Evolutionary conservation across 345 rosid species (phyloP), one percentile per base, ranked within the genome.

Genomic region (Gossypium thurberi): DNA sequence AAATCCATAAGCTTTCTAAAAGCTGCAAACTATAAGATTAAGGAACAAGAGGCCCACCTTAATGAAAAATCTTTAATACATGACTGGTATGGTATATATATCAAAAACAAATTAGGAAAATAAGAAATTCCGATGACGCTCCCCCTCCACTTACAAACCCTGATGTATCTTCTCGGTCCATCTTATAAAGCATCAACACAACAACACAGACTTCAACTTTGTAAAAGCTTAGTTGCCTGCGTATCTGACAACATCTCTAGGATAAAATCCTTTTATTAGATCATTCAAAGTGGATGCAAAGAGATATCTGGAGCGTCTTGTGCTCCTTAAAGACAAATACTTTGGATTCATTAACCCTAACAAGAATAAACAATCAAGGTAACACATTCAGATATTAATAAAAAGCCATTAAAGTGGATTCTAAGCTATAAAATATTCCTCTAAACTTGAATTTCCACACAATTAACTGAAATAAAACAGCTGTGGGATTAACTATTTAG

Each of bases 111-210:
- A 79, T 71, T 73, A 74, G 75, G 74, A 52, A 42, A 50, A 56
- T 17, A 59, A 70, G 66, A 71, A 28, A n/a, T 62, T 71, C 75
- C 44, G 78, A 70, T 12, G 78, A 69, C 48, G 73, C 72, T 70
- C 82, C 78, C 75, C 97, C 97, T 75, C 93, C 91, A 71, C 97
- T 94, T 65, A 94, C 94, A 82, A 90, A 92, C 63, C 98, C 98
- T 18, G 94, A 90, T 26, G 91, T 92, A 74, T 92, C 98, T 55
- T 86, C 84, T 65, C 98, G 82, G 84, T 90, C 98, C 94, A 92
- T 94, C 80, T 83, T 78, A 40, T 56, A 17, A 65, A 70, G 57
- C 28, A 53, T 75, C 64, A 50, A 68, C 46, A 26, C 67, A 65
- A 51, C 55, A 59, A 55, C 40, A 69, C 12, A 60, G 18, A 51